Evolutionary conservation across 2,329 filamentous ascomycete genomes (phyloP).

Genomic region (Hyphodiscus sp.): DNA sequence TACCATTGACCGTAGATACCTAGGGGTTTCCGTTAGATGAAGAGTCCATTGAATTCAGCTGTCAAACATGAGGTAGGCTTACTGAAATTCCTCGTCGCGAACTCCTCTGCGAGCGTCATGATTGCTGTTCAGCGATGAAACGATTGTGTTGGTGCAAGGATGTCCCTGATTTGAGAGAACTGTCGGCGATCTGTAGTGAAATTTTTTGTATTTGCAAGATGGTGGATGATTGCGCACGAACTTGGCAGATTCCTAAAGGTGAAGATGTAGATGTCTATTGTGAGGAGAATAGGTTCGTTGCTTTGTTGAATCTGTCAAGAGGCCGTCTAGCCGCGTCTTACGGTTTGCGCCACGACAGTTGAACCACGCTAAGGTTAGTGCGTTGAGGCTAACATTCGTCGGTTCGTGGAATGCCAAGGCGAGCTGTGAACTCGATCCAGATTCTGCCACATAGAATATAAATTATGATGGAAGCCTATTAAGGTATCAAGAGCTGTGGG

Average conservation of each 20-base stretch:
- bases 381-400: neutral
- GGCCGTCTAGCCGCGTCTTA: neutral
- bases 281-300: neutral
- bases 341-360: neutral
- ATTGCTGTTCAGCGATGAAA: conserved; percentile 33
- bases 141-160: neutral
- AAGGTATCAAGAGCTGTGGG: neutral
- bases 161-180: neutral
- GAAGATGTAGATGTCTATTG: neutral
- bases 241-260: neutral
- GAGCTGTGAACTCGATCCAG: neutral
- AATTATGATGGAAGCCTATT: neutral
- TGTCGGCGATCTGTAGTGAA: too few relatives aligned
- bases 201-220: too few relatives aligned
- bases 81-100: conserved; percentile 70
- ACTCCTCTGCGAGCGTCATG: conserved; percentile 67
- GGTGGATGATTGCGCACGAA: neutral
- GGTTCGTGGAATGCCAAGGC: neutral
- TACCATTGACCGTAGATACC: conserved; percentile 75
- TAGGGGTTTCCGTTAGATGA: conserved; percentile 30
- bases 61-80: conserved; percentile 31
- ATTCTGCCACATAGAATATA: neutral
- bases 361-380: neutral
- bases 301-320: neutral
- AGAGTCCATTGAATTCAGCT: neutral